Base-by-base conservation (phyloP, 106 monocot genomes). In the Dendrobium chrysotoxum region DNA sequence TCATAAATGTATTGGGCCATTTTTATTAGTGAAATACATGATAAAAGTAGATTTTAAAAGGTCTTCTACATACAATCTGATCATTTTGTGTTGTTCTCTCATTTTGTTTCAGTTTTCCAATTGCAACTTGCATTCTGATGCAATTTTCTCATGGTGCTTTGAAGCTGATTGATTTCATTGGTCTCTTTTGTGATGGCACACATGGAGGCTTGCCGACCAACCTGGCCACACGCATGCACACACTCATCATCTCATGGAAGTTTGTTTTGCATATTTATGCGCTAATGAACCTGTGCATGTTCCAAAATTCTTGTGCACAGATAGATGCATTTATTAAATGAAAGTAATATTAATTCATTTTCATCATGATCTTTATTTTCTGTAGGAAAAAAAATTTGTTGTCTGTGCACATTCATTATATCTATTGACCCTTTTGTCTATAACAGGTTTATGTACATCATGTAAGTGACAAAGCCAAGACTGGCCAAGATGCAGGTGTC, bases 381-480 rank as follows among this genome's bases (percentile, higher is more conserved):
- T 21, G n/a, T 4, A 12, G 13, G 0, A 17, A n/a, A n/a, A n/a
- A n/a, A n/a, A n/a, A n/a, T n/a, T n/a, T 42, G 8, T 40, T 39
- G 15, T 74, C 39, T 74, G 39, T 42, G 21, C 41, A 74, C 42
- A 15, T 77, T 25, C 28, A 75, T 65, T 17, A 45, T 28, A 41
- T 66, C 6, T 84, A 31, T 15, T 70, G 26, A 26, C 23, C 64
- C 12, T 53, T 42, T 66, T 67, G 12, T 58, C 6, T 76, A 46
- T 50, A 26, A 78, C 77, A 95, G 91, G 89, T 93, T 15, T 91
- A 89, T 82, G 80, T 83, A 35, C 76, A 84, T 70, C 91, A 85
- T 66, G 88, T 81, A 57, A 89, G 86, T 67, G 91, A 91, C 72
- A 93, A 93, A 77, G 85, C 81, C 40, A 92, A 95, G 77, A 88